Evolutionary conservation across 208 protist species (phyloP).

Genomic region (Crithidia sp.): DNA sequence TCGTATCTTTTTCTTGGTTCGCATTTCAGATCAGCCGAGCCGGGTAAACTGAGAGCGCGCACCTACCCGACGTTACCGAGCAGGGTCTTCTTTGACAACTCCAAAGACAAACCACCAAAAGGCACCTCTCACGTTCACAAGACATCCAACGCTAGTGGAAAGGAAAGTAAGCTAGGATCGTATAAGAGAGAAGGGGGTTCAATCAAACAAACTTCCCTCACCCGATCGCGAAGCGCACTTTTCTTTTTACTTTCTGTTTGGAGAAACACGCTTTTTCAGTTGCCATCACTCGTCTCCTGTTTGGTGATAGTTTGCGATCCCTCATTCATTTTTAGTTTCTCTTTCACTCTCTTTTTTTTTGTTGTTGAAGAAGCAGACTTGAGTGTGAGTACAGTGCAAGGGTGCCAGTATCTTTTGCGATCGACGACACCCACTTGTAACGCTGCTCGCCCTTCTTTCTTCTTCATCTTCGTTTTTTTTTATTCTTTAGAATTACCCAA

Average conservation of each 20-base stretch:
- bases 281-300: background rate
- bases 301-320: background rate
- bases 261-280: background rate
- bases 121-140: too few species aligned
- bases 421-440: too few species aligned
- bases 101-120: too few species aligned
- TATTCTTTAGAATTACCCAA: background rate
- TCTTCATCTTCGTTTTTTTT: background rate
- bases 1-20: too few species aligned
- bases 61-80: too few species aligned
- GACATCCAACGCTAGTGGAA: too few species aligned
- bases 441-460: too few species aligned
- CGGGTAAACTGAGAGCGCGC: too few species aligned
- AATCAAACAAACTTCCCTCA: background rate
- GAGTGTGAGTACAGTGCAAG: background rate
- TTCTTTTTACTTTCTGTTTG: background rate
- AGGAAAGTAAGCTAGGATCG: too few species aligned
- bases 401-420: too few species aligned
- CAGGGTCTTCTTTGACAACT: too few species aligned
- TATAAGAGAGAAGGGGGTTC: background rate
- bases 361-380: background rate
- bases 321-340: background rate
- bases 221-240: background rate
- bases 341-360: conserved; percentile 19
- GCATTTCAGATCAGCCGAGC: too few species aligned